phyloP scores from a whole-genome alignment of 345 rosid genomes.

The Boechera divaricarpa region DNA sequence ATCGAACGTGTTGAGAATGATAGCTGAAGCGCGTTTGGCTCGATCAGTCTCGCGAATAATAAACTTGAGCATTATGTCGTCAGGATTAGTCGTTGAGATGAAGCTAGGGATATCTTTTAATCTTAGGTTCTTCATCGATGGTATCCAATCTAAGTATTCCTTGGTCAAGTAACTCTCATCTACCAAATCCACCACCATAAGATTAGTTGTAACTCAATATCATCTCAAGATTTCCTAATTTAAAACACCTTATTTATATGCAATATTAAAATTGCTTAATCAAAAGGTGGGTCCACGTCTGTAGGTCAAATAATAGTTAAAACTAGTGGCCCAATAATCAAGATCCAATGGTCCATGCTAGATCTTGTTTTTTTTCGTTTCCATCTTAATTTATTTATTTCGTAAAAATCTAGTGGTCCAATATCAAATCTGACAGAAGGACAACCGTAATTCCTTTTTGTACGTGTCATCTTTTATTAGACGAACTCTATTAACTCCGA shows the following conservation, averaged over 20 bases:
- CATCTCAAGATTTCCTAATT: not conserved
- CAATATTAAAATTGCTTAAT: not conserved
- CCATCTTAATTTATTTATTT: too few relatives aligned
- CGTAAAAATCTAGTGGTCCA: too few relatives aligned
- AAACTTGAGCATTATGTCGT: conserved; percentile 44
- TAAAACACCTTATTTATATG: not conserved
- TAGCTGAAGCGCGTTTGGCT: conserved; percentile 49
- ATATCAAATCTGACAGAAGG: too few relatives aligned
- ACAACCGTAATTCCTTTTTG: too few relatives aligned
- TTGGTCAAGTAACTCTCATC: conserved; percentile 56
- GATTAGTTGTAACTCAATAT: not conserved
- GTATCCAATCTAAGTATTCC: conserved; percentile 62
- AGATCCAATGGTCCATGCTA: too few relatives aligned
- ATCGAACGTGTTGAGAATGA: conserved; percentile 55
- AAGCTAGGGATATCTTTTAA: conserved; percentile 57
- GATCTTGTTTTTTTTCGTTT: too few relatives aligned
- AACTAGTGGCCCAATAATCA: too few relatives aligned
- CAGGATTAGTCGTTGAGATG: conserved; percentile 49
- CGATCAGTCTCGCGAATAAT: not conserved
- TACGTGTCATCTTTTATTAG: too few relatives aligned
- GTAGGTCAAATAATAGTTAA: not conserved
- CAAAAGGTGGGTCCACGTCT: not conserved
- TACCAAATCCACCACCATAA: conserved; percentile 8
- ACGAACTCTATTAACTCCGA: too few relatives aligned
- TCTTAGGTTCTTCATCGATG: conserved; percentile 50